Evolutionary conservation across 192 early-diverging fungal species (phyloP).

Genomic region (Entomortierella parvispora): DNA sequence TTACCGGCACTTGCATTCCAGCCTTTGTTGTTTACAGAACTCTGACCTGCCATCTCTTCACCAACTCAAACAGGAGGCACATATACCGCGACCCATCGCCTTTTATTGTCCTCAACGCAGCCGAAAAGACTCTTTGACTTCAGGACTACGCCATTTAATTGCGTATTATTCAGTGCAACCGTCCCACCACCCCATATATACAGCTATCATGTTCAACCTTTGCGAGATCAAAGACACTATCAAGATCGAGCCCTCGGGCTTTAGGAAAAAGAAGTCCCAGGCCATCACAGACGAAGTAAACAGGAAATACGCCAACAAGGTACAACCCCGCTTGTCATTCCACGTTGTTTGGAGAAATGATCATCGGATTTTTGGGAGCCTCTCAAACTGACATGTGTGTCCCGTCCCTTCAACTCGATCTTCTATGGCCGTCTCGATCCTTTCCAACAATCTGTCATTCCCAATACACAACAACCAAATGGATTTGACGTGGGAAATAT

Average conservation of each 20-base stretch:
- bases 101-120: too few relatives aligned
- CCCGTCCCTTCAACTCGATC: background rate
- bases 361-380: background rate
- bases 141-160: too few relatives aligned
- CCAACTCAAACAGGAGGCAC: too few relatives aligned
- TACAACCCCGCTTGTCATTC: conserved; percentile 29
- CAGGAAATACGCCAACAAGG: conserved; percentile 93
- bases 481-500: background rate
- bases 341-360: background rate
- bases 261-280: conserved; percentile 75
- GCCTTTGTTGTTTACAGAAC: too few relatives aligned
- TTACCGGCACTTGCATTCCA: too few relatives aligned
- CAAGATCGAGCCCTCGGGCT: conserved; percentile 82
- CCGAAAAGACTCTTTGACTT: too few relatives aligned
- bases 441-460: background rate
- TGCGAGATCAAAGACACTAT: conserved; percentile 84
- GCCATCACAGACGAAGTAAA: conserved; percentile 92
- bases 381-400: background rate
- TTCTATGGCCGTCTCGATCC: background rate
- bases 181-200: too few relatives aligned
- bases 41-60: too few relatives aligned
- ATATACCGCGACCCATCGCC: too few relatives aligned
- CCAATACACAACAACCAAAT: background rate
- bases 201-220: conserved; percentile 84
- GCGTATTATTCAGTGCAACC: too few relatives aligned